Conservation (phyloP, 2,329 filamentous ascomycete genomes). For the Trichoderma sp. region DNA sequence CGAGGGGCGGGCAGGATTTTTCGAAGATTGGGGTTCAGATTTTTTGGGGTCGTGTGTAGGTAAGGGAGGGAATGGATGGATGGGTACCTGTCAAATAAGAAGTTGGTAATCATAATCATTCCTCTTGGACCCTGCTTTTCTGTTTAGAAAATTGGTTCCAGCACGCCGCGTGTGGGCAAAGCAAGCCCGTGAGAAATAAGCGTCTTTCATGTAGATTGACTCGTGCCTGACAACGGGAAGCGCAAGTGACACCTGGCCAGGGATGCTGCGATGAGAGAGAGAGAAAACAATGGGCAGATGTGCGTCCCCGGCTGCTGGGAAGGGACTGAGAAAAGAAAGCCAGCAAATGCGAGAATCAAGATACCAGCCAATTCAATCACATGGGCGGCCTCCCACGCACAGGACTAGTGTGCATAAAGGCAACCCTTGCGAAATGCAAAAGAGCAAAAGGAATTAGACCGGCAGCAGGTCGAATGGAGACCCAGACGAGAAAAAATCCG, state of each 20-base stretch:
- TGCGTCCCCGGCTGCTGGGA: not conserved
- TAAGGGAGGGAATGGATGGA: not conserved
- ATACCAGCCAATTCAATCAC: constrained; percentile 3
- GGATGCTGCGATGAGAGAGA: not conserved
- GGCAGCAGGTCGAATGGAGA: not conserved
- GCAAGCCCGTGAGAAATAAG: constrained; percentile 1
- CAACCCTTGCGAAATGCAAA: not conserved
- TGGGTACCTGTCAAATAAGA: not conserved
- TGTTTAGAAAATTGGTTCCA: not conserved
- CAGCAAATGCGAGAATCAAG: not conserved
- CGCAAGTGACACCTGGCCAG: not conserved
- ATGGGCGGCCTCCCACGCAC: constrained; percentile 15
- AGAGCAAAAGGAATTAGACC: not conserved
- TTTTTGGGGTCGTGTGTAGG: constrained; percentile 9
- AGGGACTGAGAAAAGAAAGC: not conserved
- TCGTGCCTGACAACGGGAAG: not conserved
- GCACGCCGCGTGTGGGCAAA: not conserved
- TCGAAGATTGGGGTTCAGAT: not conserved
- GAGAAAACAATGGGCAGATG: not conserved
- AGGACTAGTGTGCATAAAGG: constrained; percentile 4
- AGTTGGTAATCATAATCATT: not conserved
- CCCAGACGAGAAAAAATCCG: constrained; percentile 1
- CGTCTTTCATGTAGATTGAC: not conserved
- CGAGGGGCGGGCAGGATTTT: constrained; percentile 12
- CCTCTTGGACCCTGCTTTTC: not conserved